phyloP scores from a whole-genome alignment of 108 stramenopile genomes.

The Skeletonema grethae region DNA sequence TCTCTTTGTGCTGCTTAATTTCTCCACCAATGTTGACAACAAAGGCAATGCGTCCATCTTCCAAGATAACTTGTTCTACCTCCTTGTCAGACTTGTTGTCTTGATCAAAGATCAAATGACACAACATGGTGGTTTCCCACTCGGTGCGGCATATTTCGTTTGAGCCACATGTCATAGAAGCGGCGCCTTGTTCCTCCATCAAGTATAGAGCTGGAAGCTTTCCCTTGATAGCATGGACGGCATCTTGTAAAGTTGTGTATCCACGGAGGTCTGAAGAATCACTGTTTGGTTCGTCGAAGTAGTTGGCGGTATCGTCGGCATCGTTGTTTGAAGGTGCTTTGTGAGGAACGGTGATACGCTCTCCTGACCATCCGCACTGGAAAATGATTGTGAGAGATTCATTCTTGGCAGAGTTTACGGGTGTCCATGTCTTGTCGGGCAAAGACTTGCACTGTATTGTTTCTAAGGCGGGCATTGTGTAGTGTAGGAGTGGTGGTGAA shows the following conservation, averaged over 20 bases:
- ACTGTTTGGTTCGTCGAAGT: conserved; percentile 13
- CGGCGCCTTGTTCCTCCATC: conserved; percentile 13
- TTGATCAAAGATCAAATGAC: not conserved
- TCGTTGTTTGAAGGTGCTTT: not conserved
- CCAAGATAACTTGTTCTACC: not conserved
- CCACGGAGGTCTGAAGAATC: not conserved
- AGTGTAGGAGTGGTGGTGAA: not conserved
- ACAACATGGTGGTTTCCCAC: conserved; percentile 16
- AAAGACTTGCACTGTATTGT: too few relatives aligned
- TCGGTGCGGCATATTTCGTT: conserved; percentile 4
- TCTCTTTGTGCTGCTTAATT: not conserved
- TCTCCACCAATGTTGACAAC: not conserved
- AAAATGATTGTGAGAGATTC: conserved; percentile 1
- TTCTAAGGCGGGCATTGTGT: not conserved
- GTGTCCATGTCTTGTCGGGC: not conserved
- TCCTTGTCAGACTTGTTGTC: not conserved
- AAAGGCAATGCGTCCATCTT: not conserved
- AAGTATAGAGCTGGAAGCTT: conserved; percentile 11
- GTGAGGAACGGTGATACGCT: conserved; percentile 2
- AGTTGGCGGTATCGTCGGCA: not conserved
- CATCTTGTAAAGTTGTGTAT: not conserved
- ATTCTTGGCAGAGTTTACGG: conserved; percentile 3
- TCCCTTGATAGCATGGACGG: not conserved
- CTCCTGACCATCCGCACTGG: conserved; percentile 9
- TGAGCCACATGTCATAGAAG: not conserved